These are phyloP conservation scores for Naganishia sp. DNA, from an alignment of 1,284 basidiomycete species.

Conservation along the genomic window DNA sequence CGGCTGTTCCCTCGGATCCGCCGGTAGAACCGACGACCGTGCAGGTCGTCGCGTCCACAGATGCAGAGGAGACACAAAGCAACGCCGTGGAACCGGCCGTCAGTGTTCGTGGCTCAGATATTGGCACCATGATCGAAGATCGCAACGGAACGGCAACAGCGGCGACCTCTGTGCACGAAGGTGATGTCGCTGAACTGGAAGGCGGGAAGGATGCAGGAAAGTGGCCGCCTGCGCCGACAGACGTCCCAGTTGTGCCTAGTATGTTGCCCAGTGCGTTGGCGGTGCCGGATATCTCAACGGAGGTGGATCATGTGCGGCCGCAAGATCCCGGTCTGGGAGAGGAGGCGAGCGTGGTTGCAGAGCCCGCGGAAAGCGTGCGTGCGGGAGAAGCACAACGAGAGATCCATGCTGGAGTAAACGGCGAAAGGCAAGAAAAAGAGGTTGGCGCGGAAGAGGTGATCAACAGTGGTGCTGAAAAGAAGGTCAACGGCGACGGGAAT, in stretches of 20 bases:
- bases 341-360: constrained; percentile 12
- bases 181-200: background rate
- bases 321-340: background rate
- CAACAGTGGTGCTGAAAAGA: background rate
- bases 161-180: background rate
- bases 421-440: background rate
- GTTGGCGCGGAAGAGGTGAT: background rate
- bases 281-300: background rate
- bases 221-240: constrained; percentile 34
- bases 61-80: constrained; percentile 2
- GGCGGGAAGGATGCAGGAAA: background rate
- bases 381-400: too few species aligned
- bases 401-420: background rate
- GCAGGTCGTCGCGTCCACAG: background rate
- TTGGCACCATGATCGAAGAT: background rate
- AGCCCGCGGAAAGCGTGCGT: constrained; percentile 16
- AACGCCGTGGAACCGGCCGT: constrained; percentile 1
- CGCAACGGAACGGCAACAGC: background rate
- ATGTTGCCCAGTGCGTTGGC: constrained; percentile 21
- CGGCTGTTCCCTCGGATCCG: background rate
- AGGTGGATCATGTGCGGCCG: background rate
- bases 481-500: background rate
- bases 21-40: too few species aligned
- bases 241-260: constrained; percentile 29
- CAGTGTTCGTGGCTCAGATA: constrained; percentile 9